Percentiles rank a stretch among this genome's conserved stretches.
These are phyloP conservation scores for Rhodotorula diobovata DNA, from an alignment of 768 basidiomycete genomes.

Conservation along the genomic window DNA sequence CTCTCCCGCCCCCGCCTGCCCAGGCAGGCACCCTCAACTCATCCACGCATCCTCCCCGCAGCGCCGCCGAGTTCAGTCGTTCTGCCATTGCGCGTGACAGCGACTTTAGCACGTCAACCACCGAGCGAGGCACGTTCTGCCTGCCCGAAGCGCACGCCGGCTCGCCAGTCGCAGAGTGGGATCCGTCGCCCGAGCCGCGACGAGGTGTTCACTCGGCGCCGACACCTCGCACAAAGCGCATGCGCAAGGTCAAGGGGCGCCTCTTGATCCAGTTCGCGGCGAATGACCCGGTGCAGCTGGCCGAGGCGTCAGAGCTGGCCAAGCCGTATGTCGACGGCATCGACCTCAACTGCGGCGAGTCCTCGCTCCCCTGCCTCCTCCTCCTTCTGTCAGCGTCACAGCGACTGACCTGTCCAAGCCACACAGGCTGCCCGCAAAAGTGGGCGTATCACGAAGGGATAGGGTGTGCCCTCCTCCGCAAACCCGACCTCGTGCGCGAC, in stretches of 20 bases:
- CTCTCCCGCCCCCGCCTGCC: neutral
- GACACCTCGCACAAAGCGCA: slow-evolving; percentile 16
- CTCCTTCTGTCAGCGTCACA: no score
- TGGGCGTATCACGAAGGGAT: slow-evolving; percentile 54
- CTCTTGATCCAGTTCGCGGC: slow-evolving; percentile 54
- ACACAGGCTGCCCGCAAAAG: slow-evolving; percentile 50
- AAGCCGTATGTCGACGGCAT: slow-evolving; percentile 52
- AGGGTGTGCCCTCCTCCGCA: slow-evolving; percentile 51
- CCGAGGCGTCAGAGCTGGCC: slow-evolving; percentile 52
- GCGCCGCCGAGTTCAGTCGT: slow-evolving; percentile 51
- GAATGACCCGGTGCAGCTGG: slow-evolving; percentile 49
- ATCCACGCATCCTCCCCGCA: neutral
- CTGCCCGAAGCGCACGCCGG: slow-evolving; percentile 40
- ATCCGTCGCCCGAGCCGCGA: slow-evolving; percentile 3
- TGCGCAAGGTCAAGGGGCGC: slow-evolving; percentile 47
- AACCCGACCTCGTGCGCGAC: slow-evolving; percentile 52
- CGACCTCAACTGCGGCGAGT: slow-evolving; percentile 52
- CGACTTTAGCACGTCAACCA: slow-evolving; percentile 50
- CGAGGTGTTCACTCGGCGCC: slow-evolving; percentile 1
- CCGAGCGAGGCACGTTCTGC: slow-evolving; percentile 52
- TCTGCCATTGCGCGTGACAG: slow-evolving; percentile 49
- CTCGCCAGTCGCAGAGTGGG: slow-evolving; percentile 14
- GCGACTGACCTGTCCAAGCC: neutral
- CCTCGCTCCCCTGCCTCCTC: no score
- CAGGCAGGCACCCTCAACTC: neutral